Percentiles rank a stretch among this genome's conserved stretches.
These are phyloP conservation scores for Colletotrichum siamense DNA, from an alignment of 2,329 filamentous ascomycete genomes.

Conservation along the genomic window DNA sequence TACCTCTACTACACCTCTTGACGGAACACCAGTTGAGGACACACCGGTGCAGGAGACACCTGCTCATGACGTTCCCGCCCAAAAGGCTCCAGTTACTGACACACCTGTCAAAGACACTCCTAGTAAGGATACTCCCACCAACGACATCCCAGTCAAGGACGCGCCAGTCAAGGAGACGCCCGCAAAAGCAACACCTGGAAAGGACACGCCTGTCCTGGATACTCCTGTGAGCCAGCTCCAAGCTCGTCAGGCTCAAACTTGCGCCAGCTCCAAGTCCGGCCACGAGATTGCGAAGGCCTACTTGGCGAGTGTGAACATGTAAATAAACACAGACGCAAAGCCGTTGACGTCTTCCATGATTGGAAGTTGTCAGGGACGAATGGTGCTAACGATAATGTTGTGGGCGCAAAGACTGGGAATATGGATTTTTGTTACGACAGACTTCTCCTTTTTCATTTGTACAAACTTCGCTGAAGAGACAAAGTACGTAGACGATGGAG, in stretches of 20 bases:
- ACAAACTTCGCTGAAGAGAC: fast-evolving
- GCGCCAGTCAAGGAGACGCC: not conserved
- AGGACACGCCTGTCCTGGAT: not conserved
- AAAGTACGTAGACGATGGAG: not conserved
- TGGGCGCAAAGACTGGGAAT: fast-evolving
- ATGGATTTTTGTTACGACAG: fast-evolving
- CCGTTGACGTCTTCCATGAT: fast-evolving
- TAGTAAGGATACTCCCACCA: not conserved
- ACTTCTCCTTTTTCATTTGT: not conserved
- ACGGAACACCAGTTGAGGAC: not conserved
- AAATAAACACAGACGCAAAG: not conserved
- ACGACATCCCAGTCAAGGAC: not conserved
- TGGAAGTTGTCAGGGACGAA: not conserved
- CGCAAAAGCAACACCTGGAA: not conserved
- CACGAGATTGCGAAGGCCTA: not conserved
- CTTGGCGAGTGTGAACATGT: not conserved
- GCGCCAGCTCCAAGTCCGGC: not conserved
- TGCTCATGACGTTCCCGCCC: not conserved
- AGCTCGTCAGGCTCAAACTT: not conserved
- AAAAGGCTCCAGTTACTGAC: fast-evolving
- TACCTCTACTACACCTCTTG: not conserved
- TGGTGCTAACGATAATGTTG: not conserved
- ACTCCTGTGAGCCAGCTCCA: not conserved
- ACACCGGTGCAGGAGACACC: not conserved
- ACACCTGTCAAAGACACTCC: not conserved